A percentile compares a stretch with the other conserved stretches of the same genome.
Conservation (phyloP, 2,329 filamentous ascomycete genomes). For the Diaporthe sp. region DNA sequence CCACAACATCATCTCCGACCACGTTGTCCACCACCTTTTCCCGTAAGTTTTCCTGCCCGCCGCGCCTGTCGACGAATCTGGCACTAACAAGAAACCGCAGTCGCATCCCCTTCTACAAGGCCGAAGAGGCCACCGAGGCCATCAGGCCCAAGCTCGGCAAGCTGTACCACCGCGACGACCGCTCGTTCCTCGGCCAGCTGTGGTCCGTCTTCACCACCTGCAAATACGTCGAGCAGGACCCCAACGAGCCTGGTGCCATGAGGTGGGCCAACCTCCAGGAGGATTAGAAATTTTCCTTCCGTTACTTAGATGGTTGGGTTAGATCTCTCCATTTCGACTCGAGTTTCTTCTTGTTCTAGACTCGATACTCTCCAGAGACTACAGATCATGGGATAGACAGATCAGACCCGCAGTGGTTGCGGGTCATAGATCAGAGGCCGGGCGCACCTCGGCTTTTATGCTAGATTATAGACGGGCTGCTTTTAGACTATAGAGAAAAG, state of each 20-base stretch:
- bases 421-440: constrained; percentile 9
- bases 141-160: constrained; percentile 70
- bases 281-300: constrained; percentile 6
- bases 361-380: neutral
- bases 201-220: constrained; percentile 62
- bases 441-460: constrained; percentile 2
- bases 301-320: constrained; percentile 9
- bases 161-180: constrained; percentile 63
- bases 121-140: constrained; percentile 69
- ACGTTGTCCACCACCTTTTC: constrained; percentile 75
- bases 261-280: constrained; percentile 51
- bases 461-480: constrained; percentile 24
- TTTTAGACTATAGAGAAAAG: constrained; percentile 22
- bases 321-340: neutral
- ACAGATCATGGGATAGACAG: neutral
- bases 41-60: constrained; percentile 56
- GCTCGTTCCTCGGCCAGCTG: constrained; percentile 60
- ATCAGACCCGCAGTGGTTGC: constrained; percentile 5
- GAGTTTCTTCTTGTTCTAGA: neutral
- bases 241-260: constrained; percentile 53
- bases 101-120: constrained; percentile 72
- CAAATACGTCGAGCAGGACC: constrained; percentile 62
- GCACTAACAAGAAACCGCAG: constrained; percentile 45
- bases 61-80: neutral
- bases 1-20: constrained; percentile 75